These are phyloP conservation scores for Fusarium cicatricum DNA, from an alignment of 2,329 filamentous ascomycete genomes.

Conservation along the genomic window DNA sequence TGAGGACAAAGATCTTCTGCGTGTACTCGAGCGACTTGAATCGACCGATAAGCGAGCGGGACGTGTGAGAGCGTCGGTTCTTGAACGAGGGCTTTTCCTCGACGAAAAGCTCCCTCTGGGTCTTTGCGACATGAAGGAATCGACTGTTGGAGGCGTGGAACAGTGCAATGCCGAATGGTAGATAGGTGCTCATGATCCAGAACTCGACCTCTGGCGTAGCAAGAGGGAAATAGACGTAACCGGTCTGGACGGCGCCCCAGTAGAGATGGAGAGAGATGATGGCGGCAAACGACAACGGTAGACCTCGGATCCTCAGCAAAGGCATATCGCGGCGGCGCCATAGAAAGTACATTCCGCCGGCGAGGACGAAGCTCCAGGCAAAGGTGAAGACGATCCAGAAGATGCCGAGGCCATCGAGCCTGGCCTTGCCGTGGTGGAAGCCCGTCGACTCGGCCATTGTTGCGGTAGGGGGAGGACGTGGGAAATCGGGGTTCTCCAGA, in stretches of 20 bases:
- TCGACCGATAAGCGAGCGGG: constrained; percentile 44
- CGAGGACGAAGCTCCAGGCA: constrained; percentile 51
- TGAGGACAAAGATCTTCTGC: constrained; percentile 57
- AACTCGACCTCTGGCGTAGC: constrained; percentile 64
- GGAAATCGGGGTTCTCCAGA: neutral
- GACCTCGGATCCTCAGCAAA: constrained; percentile 51
- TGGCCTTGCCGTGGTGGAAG: constrained; percentile 30
- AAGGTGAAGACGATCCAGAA: constrained; percentile 51
- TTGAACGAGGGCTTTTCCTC: constrained; percentile 21
- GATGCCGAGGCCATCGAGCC: constrained; percentile 51
- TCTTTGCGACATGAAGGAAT: constrained; percentile 65
- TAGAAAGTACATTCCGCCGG: constrained; percentile 52
- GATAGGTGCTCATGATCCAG: constrained; percentile 72
- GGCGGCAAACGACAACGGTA: constrained; percentile 52
- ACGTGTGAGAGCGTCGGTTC: constrained; percentile 22
- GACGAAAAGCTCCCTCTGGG: constrained; percentile 56
- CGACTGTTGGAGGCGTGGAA: constrained; percentile 71
- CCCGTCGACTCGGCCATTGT: constrained; percentile 34
- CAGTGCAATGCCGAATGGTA: constrained; percentile 71
- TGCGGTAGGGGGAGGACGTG: neutral
- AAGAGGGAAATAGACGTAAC: constrained; percentile 50
- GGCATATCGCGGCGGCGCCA: constrained; percentile 51
- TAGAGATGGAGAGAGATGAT: constrained; percentile 53
- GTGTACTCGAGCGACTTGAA: constrained; percentile 56
- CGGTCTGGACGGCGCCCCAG: constrained; percentile 52